These are phyloP conservation scores for Cladosporium oxysporum DNA, from an alignment of 2,329 filamentous ascomycete genomes.

Conservation along the genomic window DNA sequence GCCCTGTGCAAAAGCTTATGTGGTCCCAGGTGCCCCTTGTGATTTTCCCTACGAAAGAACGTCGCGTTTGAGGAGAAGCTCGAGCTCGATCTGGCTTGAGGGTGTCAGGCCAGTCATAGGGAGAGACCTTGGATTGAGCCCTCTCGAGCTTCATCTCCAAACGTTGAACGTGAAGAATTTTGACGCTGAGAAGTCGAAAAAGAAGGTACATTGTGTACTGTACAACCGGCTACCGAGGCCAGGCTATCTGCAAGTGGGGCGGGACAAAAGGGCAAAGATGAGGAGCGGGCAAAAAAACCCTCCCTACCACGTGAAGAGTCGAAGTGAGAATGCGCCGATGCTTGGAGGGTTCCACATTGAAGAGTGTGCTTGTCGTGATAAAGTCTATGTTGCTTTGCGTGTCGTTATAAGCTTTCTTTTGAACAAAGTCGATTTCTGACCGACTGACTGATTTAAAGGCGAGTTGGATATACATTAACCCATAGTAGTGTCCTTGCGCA, in stretches of 20 bases:
- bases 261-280: neutral
- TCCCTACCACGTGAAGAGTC: neutral
- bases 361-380: slow-evolving; percentile 17
- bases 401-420: slow-evolving; percentile 9
- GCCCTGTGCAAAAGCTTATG: neutral
- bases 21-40: neutral
- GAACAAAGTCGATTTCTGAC: slow-evolving; percentile 8
- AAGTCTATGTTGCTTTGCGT: slow-evolving; percentile 17
- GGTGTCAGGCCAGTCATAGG: neutral
- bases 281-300: neutral
- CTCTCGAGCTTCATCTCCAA: neutral
- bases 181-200: slow-evolving; percentile 1
- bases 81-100: neutral
- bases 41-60: neutral
- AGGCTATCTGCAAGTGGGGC: slow-evolving; percentile 1
- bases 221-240: neutral
- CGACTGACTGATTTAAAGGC: neutral
- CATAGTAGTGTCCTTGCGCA: slow-evolving; percentile 36
- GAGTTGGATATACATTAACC: neutral
- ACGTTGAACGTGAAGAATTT: neutral
- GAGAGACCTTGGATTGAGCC: neutral
- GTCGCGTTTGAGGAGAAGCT: neutral
- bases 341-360: slow-evolving; percentile 4
- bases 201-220: slow-evolving; percentile 9
- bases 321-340: slow-evolving; percentile 6